Base-by-base conservation (phyloP, 768 basidiomycete species). In the Lepiota brunneoincarnata region DNA sequence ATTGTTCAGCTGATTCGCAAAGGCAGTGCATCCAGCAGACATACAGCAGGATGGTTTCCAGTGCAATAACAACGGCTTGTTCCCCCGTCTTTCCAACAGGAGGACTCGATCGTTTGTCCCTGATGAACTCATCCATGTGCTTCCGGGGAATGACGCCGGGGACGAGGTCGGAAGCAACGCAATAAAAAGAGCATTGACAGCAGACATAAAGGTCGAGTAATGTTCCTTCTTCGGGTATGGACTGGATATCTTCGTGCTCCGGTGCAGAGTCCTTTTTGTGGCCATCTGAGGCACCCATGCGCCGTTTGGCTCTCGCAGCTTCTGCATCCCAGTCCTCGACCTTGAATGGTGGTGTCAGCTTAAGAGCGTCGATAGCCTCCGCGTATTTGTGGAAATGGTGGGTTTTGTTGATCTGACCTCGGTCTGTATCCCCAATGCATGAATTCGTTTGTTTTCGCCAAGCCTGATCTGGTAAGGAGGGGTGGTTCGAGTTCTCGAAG, bases 321-420 rank as follows among this genome's bases (percentile, higher is more conserved):
- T 78, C 69, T 28, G 69, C 58, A 54, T 83, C 82, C 87, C 89
- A 89, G 58, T 80, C 76, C 53, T 82, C 80, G 37, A 75, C 70
- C 31, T 75, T 75, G 51, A 76, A 75, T 9, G 88, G 83, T 10
- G 85, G 83, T 12, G 78, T 81, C 18, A 93, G 77, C 58, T 80
- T 81, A 42, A 76, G 71, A n/a, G 86, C 76, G 63, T 90, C 86
- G 26, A 91, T 78, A 2, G 87, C 87, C 57, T 75, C 80, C 47
- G 76, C 75, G 60, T 91, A 92, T 51, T 75, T 77, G 65, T 93
- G 91, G 61, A 89, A 92, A 63, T 93, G 91, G 62, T 93, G 91
- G 0, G 89, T 87, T 62, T 78, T 72, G 67, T 91, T 89, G 24
- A 62, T 48, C 57, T 70, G 43, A 60, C 78, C 66, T 40, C 79